These are phyloP conservation scores for Populus trichocarpa DNA, from an alignment of 441 rosid genomes.

Conservation along the genomic window DNA sequence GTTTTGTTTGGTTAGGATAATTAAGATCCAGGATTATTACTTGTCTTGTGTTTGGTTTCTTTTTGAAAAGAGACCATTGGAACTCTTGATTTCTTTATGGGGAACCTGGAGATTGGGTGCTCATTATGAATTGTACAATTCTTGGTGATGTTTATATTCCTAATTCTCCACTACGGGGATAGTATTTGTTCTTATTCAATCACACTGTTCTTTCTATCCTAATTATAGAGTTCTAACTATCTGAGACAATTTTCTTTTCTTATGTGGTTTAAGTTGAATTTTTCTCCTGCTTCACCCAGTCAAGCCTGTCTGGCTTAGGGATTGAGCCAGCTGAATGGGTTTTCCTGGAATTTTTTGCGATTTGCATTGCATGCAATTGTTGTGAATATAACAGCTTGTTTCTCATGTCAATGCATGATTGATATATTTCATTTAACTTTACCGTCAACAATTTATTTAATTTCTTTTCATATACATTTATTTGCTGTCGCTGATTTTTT, in stretches of 20 bases:
- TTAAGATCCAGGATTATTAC: not conserved
- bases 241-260: not conserved
- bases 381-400: not conserved
- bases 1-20: not conserved
- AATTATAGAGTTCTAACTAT: not conserved
- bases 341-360: not conserved
- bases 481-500: not conserved
- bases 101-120: not conserved
- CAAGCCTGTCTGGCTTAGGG: not conserved
- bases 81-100: not conserved
- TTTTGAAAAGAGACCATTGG: not conserved
- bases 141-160: not conserved
- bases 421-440: too few relatives aligned
- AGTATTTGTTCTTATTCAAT: not conserved
- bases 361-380: not conserved
- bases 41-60: not conserved
- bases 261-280: not conserved
- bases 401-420: not conserved
- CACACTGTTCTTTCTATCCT: not conserved
- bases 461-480: not conserved
- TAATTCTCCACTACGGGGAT: not conserved
- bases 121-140: not conserved
- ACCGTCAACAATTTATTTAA: not conserved
- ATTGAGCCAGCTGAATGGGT: not conserved
- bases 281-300: not conserved